Percentiles rank a stretch among this genome's conserved stretches.
Conservation (phyloP, 1,284 basidiomycete species). For the Ustanciosporium gigantosporum region DNA sequence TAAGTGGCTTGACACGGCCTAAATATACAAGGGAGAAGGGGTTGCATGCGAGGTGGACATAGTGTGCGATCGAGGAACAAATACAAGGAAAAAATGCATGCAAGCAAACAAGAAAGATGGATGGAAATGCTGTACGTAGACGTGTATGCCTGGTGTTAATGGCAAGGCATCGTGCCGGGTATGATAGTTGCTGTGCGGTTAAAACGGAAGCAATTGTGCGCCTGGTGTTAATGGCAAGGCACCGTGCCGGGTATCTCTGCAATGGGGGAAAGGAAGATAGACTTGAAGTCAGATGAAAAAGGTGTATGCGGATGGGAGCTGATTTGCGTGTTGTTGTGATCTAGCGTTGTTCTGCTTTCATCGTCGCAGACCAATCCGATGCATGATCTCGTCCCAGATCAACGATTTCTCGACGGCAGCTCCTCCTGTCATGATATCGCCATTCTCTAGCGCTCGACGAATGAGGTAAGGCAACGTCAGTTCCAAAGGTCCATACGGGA, state of each 20-base stretch:
- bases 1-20: conserved; percentile 47
- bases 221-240: conserved; percentile 39
- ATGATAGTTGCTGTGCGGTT: too few relatives aligned
- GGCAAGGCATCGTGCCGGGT: conserved; percentile 33
- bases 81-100: background rate
- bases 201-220: conserved; percentile 1
- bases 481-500: conserved; percentile 48
- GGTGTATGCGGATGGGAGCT: background rate
- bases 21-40: conserved; percentile 10
- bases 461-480: conserved; percentile 75
- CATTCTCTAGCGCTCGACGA: conserved; percentile 78
- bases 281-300: too few relatives aligned
- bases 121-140: background rate
- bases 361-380: conserved; percentile 29
- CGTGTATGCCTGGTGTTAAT: conserved; percentile 27
- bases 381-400: conserved; percentile 30
- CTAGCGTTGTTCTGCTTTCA: conserved; percentile 1
- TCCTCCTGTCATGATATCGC: conserved; percentile 68
- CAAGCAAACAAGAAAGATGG: background rate
- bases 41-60: background rate
- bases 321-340: background rate
- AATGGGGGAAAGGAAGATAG: background rate
- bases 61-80: conserved; percentile 20
- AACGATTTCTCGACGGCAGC: conserved; percentile 62
- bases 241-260: conserved; percentile 17